Base-by-base conservation (phyloP, 805 yeast species). In the Candida sithepensis region DNA sequence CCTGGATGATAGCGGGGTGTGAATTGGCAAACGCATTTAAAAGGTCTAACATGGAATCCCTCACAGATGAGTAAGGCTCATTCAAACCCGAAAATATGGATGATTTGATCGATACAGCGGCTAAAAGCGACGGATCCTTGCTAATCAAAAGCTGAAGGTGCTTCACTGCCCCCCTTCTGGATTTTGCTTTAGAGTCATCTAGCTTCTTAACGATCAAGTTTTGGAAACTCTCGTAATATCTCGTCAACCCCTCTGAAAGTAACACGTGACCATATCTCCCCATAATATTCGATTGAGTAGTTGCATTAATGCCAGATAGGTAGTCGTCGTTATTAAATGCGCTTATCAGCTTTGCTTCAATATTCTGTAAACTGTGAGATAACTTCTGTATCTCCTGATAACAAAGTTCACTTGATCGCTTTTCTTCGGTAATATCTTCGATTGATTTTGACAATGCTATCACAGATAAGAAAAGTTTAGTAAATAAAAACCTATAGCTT, bases 11-110 rank as follows among this genome's bases (percentile, higher is more conserved):
- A 3, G 69, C 73, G 0, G 80, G 78, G 43, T 71, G 71, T 2
- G 68, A 54, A 2, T 66, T 56, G 36, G 82, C 58, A 46, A 74
- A 78, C 44, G 70, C 72, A 10, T 75, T 73, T 22, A 89, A 64
- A 36, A 89, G 70, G 39, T 87, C 94, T 24, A 89, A 67, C 2
- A 84, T 84, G 0, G 95, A 88, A 56, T 85, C 90, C 48, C 89
- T 74, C 0, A 88, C 92, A 36, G 83, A 74, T 0, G 95, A 81
- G 2, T 89, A 85, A 0, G 75, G 58, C 51, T 85, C 92, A 4
- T 59, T 64, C 34, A 89, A 65, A 41, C 81, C 67, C 9, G 63
- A 68, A 1, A 79, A 67, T 2, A 89, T 69, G 0, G 85, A 72
- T 2, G 65, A 65, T 52, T 74, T 81, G 6, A 88, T 75, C 9